phyloP scores from a whole-genome alignment of 2,329 filamentous ascomycete species.

The Aspergillus cejpii region DNA sequence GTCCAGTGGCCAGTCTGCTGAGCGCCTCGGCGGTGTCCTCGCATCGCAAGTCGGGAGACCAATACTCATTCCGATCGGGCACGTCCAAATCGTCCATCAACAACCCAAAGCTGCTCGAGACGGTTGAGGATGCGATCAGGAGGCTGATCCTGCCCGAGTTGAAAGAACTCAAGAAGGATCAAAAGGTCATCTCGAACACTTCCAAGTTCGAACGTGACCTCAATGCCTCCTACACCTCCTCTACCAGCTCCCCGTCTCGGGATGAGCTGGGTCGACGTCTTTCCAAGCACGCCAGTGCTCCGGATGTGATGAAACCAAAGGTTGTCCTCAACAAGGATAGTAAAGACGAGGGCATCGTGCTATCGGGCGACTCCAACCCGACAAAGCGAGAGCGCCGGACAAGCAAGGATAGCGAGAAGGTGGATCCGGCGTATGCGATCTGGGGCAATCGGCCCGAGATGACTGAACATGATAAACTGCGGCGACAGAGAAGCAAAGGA shows the following conservation, averaged over 20 bases:
- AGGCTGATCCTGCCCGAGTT: constrained; percentile 85
- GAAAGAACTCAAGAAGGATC: constrained; percentile 82
- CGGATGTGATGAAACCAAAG: constrained; percentile 56
- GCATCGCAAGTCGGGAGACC: constrained; percentile 51
- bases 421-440: constrained; percentile 42
- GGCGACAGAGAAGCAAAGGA: constrained; percentile 50
- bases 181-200: constrained; percentile 67
- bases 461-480: constrained; percentile 47
- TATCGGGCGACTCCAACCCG: constrained; percentile 48
- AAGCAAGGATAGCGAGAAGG: constrained; percentile 47
- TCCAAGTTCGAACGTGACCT: constrained; percentile 61
- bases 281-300: constrained; percentile 56
- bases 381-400: constrained; percentile 49
- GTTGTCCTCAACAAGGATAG: constrained; percentile 54
- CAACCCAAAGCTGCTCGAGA: constrained; percentile 83
- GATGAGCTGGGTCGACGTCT: constrained; percentile 50
- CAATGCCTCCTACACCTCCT: constrained; percentile 53
- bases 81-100: constrained; percentile 70
- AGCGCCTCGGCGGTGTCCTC: constrained; percentile 50
- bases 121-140: constrained; percentile 87
- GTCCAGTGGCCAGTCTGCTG: constrained; percentile 56
- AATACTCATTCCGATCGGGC: constrained; percentile 54
- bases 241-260: constrained; percentile 50
- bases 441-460: constrained; percentile 44
- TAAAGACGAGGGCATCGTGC: constrained; percentile 52